phyloP scores from a whole-genome alignment of 2,329 filamentous ascomycete species.

The Fusarium sp. region DNA sequence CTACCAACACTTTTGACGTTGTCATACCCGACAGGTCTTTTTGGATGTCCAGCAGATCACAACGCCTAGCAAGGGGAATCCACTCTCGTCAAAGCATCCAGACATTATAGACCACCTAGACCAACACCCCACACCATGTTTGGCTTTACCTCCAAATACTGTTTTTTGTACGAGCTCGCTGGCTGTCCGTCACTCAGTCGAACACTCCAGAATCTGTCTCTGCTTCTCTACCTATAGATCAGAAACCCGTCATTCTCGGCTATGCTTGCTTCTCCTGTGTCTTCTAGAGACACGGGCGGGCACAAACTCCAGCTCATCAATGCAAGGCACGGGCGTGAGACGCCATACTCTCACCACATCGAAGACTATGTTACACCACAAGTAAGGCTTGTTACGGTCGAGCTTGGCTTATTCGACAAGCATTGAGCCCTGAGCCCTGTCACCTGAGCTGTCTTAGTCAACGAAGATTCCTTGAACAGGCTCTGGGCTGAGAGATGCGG shows the following conservation, averaged over 20 bases:
- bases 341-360: constrained; percentile 34
- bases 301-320: constrained; percentile 12
- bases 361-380: constrained; percentile 22
- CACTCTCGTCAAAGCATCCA: constrained; percentile 37
- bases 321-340: constrained; percentile 38
- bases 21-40: constrained; percentile 36
- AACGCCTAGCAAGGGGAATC: constrained; percentile 6
- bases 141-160: constrained; percentile 26
- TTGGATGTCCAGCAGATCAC: constrained; percentile 25
- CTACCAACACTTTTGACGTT: constrained; percentile 11
- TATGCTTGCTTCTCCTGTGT: constrained; percentile 38
- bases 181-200: constrained; percentile 5
- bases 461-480: constrained; percentile 11
- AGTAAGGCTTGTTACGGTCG: constrained; percentile 11
- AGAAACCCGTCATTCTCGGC: constrained; percentile 33
- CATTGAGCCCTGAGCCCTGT: constrained; percentile 7
- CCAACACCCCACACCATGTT: constrained; percentile 25
- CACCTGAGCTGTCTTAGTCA: constrained; percentile 11
- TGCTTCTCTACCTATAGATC: constrained; percentile 23
- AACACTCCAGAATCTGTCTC: constrained; percentile 17
- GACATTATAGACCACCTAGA: constrained; percentile 13
- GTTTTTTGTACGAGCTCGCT: constrained; percentile 27
- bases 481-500: constrained; percentile 18
- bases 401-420: constrained; percentile 8
- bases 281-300: constrained; percentile 16